A percentile compares a stretch with the other conserved stretches of the same genome.
Evolutionary conservation across 148 eudicot genomes (phyloP).

Genomic region (Polygonum maritimum): DNA sequence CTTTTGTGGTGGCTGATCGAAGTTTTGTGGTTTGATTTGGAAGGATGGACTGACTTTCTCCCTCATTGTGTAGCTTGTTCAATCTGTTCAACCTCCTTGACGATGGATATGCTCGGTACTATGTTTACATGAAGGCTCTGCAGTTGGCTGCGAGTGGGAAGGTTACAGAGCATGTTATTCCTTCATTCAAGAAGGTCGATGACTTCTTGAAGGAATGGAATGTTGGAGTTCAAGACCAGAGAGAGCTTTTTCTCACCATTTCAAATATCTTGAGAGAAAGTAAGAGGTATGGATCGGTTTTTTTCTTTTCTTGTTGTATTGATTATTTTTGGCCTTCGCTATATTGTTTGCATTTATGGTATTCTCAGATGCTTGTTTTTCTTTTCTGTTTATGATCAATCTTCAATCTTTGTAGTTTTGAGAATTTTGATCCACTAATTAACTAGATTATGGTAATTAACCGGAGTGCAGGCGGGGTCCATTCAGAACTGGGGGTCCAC

Average conservation of each 20-base stretch:
- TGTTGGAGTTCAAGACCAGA: slow-evolving; percentile 63
- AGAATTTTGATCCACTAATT: background rate
- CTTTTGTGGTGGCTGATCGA: background rate
- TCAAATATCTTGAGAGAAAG: slow-evolving; percentile 71
- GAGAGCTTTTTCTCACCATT: slow-evolving; percentile 57
- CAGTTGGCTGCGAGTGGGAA: slow-evolving; percentile 62
- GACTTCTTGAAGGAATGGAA: slow-evolving; percentile 86
- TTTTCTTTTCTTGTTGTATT: background rate
- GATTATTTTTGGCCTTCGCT: background rate
- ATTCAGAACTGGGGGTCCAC: background rate
- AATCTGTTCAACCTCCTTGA: slow-evolving; percentile 85
- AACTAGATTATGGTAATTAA: background rate
- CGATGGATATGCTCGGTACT: slow-evolving; percentile 58
- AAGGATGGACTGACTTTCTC: background rate
- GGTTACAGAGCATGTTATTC: slow-evolving; percentile 63
- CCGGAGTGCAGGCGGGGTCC: background rate
- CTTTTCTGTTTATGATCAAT: background rate
- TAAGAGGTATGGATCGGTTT: slow-evolving; percentile 44
- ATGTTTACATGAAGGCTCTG: slow-evolving; percentile 86
- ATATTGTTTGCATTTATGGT: background rate
- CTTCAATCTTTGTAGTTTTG: background rate
- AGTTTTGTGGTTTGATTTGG: background rate
- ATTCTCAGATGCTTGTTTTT: background rate
- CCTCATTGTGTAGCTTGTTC: slow-evolving; percentile 52
- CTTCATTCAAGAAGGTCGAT: slow-evolving; percentile 75